Evolutionary conservation across 768 basidiomycete species (phyloP).

Genomic region (Amanita rubescens): DNA sequence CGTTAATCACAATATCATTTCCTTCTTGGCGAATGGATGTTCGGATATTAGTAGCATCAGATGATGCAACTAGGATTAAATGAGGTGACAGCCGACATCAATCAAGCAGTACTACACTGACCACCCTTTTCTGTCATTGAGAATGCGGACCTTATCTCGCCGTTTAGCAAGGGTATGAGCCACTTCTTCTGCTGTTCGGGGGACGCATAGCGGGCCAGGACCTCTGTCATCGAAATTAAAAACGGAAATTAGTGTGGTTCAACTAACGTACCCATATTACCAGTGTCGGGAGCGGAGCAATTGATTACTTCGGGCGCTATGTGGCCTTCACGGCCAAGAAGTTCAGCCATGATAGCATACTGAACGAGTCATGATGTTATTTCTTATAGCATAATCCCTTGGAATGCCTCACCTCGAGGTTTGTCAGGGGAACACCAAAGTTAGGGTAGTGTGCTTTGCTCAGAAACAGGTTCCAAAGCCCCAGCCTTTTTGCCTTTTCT

Average conservation of each 20-base stretch:
- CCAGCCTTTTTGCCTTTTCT: slow-evolving; percentile 75
- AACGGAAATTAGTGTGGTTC: not conserved
- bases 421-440: slow-evolving; percentile 82
- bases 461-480: slow-evolving; percentile 96
- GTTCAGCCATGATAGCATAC: slow-evolving; percentile 98
- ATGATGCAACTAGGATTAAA: slow-evolving; percentile 64
- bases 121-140: slow-evolving; percentile 96
- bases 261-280: slow-evolving; percentile 79
- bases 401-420: slow-evolving; percentile 72
- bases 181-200: slow-evolving; percentile 87
- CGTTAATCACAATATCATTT: slow-evolving; percentile 86
- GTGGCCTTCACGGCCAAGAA: slow-evolving; percentile 78
- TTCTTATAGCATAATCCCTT: not conserved
- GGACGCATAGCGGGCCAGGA: slow-evolving; percentile 90
- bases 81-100: not conserved
- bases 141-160: slow-evolving; percentile 91
- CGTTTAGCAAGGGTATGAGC: slow-evolving; percentile 81
- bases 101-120: slow-evolving; percentile 20
- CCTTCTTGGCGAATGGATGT: slow-evolving; percentile 82
- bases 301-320: slow-evolving; percentile 85
- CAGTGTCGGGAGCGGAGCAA: slow-evolving; percentile 95
- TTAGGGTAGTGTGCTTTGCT: slow-evolving; percentile 91
- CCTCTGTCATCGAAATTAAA: slow-evolving; percentile 50
- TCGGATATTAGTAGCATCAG: slow-evolving; percentile 91
- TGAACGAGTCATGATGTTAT: slow-evolving; percentile 20